Evolutionary conservation across 495 filamentous ascomycete genomes (phyloP).

Genomic region (Trichoderma asperelloides): DNA sequence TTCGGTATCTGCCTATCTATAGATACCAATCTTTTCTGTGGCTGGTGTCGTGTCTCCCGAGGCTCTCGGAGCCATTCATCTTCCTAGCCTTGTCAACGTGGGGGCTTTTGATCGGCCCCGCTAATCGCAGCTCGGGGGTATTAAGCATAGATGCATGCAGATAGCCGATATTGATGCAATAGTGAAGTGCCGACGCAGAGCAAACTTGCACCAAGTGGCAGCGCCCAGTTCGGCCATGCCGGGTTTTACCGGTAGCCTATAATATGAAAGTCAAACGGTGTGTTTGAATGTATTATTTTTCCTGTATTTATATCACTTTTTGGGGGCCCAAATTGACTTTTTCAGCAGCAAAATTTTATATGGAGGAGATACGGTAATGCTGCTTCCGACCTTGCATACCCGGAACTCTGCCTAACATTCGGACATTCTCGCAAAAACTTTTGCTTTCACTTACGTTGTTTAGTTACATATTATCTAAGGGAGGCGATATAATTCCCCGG

Average conservation of each 20-base stretch:
- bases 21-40: not conserved
- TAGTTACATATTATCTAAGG: no score
- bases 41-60: slow-evolving; percentile 1
- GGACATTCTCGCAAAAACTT: no score
- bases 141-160: not conserved
- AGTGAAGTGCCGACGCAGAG: not conserved
- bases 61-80: slow-evolving; percentile 3
- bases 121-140: not conserved
- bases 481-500: no score
- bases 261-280: not conserved
- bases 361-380: no score
- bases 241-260: not conserved
- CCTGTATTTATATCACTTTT: no score
- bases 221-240: not conserved
- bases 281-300: no score
- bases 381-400: no score
- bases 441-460: no score
- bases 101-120: not conserved
- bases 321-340: no score
- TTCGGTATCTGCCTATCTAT: not conserved
- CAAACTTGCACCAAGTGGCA: not conserved
- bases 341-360: no score
- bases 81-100: slow-evolving; percentile 5
- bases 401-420: no score
- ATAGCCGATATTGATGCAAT: not conserved